Conservation (phyloP, 345 rosid species). For the Psidium friedrichsthalianum region DNA sequence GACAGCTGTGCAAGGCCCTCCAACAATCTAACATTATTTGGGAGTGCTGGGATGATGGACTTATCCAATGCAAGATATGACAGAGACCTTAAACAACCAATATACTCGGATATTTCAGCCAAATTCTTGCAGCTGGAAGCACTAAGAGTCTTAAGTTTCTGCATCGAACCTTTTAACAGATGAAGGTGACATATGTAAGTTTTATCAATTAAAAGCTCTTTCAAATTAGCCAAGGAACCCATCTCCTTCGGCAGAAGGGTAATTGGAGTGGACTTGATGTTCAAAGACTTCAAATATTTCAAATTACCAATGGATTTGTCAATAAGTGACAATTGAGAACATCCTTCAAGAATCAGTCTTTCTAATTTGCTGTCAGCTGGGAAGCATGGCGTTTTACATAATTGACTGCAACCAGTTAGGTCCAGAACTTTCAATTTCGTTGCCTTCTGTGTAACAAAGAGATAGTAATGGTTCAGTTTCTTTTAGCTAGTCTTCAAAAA, state of each 20-base stretch:
- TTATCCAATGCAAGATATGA: neutral
- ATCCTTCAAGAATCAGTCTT: neutral
- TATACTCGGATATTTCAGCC: neutral
- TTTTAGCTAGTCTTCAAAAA: neutral
- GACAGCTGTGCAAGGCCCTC: neutral
- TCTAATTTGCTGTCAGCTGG: neutral
- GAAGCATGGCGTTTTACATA: neutral
- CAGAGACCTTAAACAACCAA: neutral
- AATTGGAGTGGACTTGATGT: neutral
- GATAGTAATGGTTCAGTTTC: neutral
- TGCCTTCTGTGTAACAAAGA: neutral
- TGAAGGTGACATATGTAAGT: neutral
- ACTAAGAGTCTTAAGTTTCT: accelerated
- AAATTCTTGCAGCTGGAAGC: neutral
- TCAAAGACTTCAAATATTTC: neutral
- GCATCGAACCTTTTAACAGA: neutral
- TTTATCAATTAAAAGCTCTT: neutral
- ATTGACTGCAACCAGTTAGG: neutral
- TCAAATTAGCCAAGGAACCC: neutral
- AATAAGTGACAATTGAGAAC: neutral
- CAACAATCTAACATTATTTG: neutral
- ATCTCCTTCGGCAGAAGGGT: accelerated
- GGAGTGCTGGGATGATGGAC: neutral
- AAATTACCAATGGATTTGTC: neutral
- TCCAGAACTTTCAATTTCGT: slow-evolving; percentile 1